Evolutionary conservation across 2,329 filamentous ascomycete species (phyloP), one percentile per base, ranked within the genome.

Genomic region (Fusarium bulbicola): DNA sequence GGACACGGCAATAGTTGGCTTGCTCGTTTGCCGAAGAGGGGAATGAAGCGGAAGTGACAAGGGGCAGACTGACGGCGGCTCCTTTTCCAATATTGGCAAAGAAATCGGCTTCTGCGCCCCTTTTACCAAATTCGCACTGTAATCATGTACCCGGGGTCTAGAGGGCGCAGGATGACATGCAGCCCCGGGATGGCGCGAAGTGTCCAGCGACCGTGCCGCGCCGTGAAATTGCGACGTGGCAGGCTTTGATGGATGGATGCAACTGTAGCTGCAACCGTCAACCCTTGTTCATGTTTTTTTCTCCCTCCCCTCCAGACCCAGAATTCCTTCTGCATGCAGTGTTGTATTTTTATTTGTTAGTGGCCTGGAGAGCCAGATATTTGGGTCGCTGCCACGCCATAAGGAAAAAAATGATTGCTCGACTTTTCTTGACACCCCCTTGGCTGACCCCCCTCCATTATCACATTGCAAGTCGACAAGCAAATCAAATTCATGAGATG

Each of bases 221-320:
- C 77, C 76, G 72, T 74, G 65, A 79, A 75, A 79, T 78, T 78
- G 76, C 76, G 76, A 79, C 77, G 76, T 79, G 76, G 77, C 77
- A 76, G 70, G 54, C 71, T 65, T 62, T 62, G 66, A 43, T 74
- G 71, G 71, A 72, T 68, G 47, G 62, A 69, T 59, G 58, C 62
- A 56, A 58, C 57, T 73, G 60, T 63, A 63, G 67, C 57, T 49
- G 46, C 54, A 36, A 14, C 39, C 50, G 43, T 57, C 47, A 54
- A 63, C 59, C 74, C 74, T 67, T 61, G 50, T 56, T 53, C 49
- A 57, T 39, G 21, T 58, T 59, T 58, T 65, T 58, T 34, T 26
- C 40, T 47, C 39, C n/a, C 40, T 42, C 49, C 46, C 18, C 26
- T n/a, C 21, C 37, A 47, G n/a, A 37, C 34, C 30, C 45, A 67